These are phyloP conservation scores for Penicilliopsis zonata DNA, from an alignment of 495 filamentous ascomycete genomes.

Conservation along the genomic window DNA sequence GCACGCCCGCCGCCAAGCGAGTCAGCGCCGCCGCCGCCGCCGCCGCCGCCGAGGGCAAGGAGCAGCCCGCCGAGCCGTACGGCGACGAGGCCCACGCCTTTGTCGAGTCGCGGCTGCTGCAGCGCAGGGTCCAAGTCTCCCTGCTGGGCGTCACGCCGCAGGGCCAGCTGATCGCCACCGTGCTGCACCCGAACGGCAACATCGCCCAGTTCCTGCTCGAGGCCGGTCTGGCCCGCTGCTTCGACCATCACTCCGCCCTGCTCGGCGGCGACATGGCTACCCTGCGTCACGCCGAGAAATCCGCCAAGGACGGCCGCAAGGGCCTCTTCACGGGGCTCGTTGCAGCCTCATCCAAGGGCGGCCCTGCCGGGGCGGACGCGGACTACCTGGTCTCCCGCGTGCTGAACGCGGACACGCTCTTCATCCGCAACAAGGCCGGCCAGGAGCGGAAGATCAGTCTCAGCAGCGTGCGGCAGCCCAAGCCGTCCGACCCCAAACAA, in stretches of 20 bases:
- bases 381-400: slow-evolving; percentile 80
- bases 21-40: no score
- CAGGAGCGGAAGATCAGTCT: slow-evolving; percentile 81
- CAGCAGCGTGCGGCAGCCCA: slow-evolving; percentile 86
- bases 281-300: slow-evolving; percentile 77
- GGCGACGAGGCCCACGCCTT: slow-evolving; percentile 78
- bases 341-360: slow-evolving; percentile 45
- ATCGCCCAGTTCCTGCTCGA: slow-evolving; percentile 82
- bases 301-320: slow-evolving; percentile 59
- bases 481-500: slow-evolving; percentile 68
- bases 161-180: slow-evolving; percentile 64
- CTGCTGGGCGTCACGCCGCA: slow-evolving; percentile 81
- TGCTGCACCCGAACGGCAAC: slow-evolving; percentile 81
- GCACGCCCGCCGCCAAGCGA: slow-evolving; percentile 74
- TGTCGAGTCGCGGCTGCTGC: slow-evolving; percentile 72
- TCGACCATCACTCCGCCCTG: slow-evolving; percentile 85
- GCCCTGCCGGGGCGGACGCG: slow-evolving; percentile 38
- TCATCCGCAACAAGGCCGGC: slow-evolving; percentile 70
- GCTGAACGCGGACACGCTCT: slow-evolving; percentile 79
- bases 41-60: slow-evolving; percentile 62
- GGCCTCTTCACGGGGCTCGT: slow-evolving; percentile 72
- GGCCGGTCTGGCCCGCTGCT: slow-evolving; percentile 80
- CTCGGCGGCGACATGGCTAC: slow-evolving; percentile 76
- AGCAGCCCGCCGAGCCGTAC: slow-evolving; percentile 74
- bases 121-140: slow-evolving; percentile 70